Evolutionary conservation across 1,284 basidiomycete genomes (phyloP), one percentile per base, ranked within the genome.

Genomic region (Inonotus obliquus): DNA sequence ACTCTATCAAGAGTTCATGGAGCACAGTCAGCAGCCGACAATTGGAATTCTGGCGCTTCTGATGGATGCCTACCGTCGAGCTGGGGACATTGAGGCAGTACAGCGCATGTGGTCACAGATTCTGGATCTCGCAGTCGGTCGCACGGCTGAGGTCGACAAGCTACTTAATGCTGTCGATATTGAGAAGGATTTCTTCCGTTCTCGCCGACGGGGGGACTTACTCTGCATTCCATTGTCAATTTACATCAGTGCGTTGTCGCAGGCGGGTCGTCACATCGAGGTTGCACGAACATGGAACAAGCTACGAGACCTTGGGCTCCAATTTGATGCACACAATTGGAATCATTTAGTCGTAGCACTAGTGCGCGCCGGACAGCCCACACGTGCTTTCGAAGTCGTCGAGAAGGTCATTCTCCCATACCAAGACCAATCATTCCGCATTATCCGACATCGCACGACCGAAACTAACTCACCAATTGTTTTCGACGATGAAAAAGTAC

Each of bases 271-370:
- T 41, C 87, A 92, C 69, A 65, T 72, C 7, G 82, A 87, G 60
- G 81, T 97, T 44, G 82, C 87, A 19, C 70, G 74, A 11, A 77
- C 83, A 0, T 98, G 96, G 96, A 74, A 78, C 17, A 71, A 76
- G 32, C 81, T 92, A 53, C 81, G 84, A 64, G 66, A 75, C 5
- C 73, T 79, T n/a, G 92, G 93, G 1, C 91, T 96, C 67, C 80
- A 80, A 2, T 94, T 96, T 70, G 94, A 98, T 71, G 82, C 91
- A 11, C 86, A 91, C 68, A 98, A 98, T 74, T 99, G 94, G 91
- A 98, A 98, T 71, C 87, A 93, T 69, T 79, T 96, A 25, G 82
- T 81, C 25, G 77, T 87, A 2, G 90, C 89, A 13, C 81, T 96
- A 37, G 79, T 94, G 32, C 84, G 89, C 37, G 91, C 89, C 0